These are phyloP conservation scores for Erodium texanum DNA, from an alignment of 441 rosid species.

Conservation along the genomic window DNA sequence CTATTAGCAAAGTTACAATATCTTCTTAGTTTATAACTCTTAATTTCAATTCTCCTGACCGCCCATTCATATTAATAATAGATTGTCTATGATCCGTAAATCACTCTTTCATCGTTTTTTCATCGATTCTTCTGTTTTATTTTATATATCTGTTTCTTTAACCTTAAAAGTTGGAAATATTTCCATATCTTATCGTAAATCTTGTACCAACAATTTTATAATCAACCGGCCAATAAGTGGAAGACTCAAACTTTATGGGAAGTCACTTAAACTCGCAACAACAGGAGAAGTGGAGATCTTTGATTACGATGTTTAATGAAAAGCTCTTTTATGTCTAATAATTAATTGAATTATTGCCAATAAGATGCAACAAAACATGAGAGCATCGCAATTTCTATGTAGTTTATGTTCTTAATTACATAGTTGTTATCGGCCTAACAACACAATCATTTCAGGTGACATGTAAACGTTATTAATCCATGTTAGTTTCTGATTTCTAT, in stretches of 20 bases:
- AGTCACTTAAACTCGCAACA: background rate
- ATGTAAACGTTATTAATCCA: background rate
- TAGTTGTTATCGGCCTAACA: background rate
- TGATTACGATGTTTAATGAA: background rate
- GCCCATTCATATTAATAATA: background rate
- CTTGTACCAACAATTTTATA: background rate
- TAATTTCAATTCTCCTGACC: too few species aligned
- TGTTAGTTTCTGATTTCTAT: too few species aligned
- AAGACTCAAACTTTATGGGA: background rate
- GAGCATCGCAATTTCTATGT: background rate
- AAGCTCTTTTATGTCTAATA: background rate
- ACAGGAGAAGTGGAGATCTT: too few species aligned
- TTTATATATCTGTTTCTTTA: too few species aligned
- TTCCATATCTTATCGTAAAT: background rate
- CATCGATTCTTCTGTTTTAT: too few species aligned
- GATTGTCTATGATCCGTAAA: background rate
- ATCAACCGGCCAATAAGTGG: background rate
- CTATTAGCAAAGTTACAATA: too few species aligned
- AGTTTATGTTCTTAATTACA: background rate
- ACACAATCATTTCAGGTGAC: slow-evolving; percentile 5
- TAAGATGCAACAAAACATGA: background rate
- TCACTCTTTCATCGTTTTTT: background rate
- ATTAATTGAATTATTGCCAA: background rate
- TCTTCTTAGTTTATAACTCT: too few species aligned
- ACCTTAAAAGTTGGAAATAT: too few species aligned